Evolutionary conservation across 2,329 filamentous ascomycete species (phyloP), one percentile per base, ranked within the genome.

Genomic region (Aureobasidium melanogenum): DNA sequence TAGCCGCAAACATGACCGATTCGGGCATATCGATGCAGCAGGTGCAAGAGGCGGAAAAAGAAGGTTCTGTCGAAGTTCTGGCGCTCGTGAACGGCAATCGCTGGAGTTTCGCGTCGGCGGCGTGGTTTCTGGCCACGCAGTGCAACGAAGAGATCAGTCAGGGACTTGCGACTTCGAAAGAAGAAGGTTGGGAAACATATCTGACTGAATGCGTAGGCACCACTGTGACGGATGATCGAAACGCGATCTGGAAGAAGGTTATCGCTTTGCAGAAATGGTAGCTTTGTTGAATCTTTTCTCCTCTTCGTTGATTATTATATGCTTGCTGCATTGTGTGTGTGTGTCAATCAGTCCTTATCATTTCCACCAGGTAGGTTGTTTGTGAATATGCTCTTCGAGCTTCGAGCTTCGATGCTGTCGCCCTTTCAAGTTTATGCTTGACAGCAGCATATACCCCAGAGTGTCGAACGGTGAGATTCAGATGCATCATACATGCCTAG

Each of bases 121-220:
- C 82, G 8, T 88, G 85, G 85, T 88, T 82, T 67, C 68, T 86
- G 54, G 78, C 70, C 14, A 81, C 76, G 0, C 76, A 85, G 69
- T 88, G 85, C 68, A 68, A 65, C 1, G 66, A 68, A 0, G 70
- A 67, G n/a, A 74, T 82, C 28, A 72, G 78, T 57, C 43, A 67
- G 3, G 76, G 71, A 2, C 68, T 87, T 58, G 73, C 74, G 58
- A 67, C 67, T n/a, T 81, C 79, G 0, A 76, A 75, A 0, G 67
- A 78, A 66, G 72, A 69, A 0, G 84, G 82, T 0, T 87, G 79
- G 75, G 64, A 75, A 61, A 71, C 68, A 24, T 87, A 84, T 71
- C 70, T 87, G 63, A 77, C 69, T 4, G 65, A 69, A 1, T 87
- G 84, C 72, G 76, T 87, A 43, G 75, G 75, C 0, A 82, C 82